Evolutionary conservation across 495 filamentous ascomycete genomes (phyloP), one percentile per base, ranked within the genome.

Genomic region (Penicillium ucsense): DNA sequence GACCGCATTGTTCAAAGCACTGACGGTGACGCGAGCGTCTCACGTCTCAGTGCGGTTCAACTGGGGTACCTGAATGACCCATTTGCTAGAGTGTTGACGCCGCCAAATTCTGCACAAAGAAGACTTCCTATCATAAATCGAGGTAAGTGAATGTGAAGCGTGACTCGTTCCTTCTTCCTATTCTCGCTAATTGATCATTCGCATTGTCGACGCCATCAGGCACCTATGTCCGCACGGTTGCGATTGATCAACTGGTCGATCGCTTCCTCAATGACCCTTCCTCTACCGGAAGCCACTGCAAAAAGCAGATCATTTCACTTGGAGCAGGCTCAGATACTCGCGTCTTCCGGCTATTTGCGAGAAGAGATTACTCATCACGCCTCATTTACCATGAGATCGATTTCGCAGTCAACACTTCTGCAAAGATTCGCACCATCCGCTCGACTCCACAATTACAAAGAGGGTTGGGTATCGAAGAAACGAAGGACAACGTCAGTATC

Each of bases 301-400:
- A 61, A 44, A 88, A 84, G 58, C 92, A 98, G 58, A 91, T 98
- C 43, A 79, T 97, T 45, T 96, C 89, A 3, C 79, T 98, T 2
- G 92, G 94, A 39, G 92, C 92, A 27, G 92, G 92, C 11, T 89
- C 91, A 5, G 92, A 98, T 56, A 98, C 92, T 6, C 79, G 92
- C 12, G 82, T 78, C 55, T 86, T 94, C 51, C 83, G 88, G 27
- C 72, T 72, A 3, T 47, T 68, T 31, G 90, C 37, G 8, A 59
- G 48, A 5, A 55, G 51, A 31, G 20, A 20, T 20, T 20, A 20
- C 20, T 34, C 44, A 4, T 37, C 46, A 5, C 55, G 64, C 38
- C 60, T 96, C 31, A 56, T 81, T 45, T 98, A 97, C 64, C 89
- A 97, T 61, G 92, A 98, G 63, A 71, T 98, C 51, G 92, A 97